phyloP scores from a whole-genome alignment of 2,329 filamentous ascomycete genomes.

The Aspergillus pseudoglaucus region DNA sequence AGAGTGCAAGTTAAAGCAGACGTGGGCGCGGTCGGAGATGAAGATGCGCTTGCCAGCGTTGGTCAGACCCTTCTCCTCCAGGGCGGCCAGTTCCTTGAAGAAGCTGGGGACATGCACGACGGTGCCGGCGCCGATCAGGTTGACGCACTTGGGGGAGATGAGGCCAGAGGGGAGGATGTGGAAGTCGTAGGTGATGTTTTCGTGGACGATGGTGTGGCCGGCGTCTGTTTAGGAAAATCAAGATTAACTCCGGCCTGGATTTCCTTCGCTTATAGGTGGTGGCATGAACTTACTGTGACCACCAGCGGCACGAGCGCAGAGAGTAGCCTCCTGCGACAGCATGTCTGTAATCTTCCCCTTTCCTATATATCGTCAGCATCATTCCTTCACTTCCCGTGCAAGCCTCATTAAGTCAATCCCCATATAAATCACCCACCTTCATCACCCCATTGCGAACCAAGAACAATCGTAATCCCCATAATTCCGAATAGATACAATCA shows the following conservation, averaged over 20 bases:
- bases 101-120: constrained; percentile 44
- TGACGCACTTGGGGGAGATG: constrained; percentile 39
- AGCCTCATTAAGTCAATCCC: background rate
- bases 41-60: constrained; percentile 38
- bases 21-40: constrained; percentile 42
- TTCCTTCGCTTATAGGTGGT: background rate
- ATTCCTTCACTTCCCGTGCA: constrained; percentile 4
- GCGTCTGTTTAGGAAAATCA: constrained; percentile 25
- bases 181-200: constrained; percentile 43
- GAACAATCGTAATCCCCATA: constrained; percentile 38
- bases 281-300: constrained; percentile 37
- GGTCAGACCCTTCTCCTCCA: constrained; percentile 39
- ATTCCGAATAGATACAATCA: constrained; percentile 5
- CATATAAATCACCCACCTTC: constrained; percentile 28
- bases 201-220: constrained; percentile 44
- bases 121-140: constrained; percentile 43
- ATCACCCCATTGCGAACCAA: constrained; percentile 45
- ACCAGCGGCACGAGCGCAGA: constrained; percentile 42
- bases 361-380: constrained; percentile 19
- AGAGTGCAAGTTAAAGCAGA: constrained; percentile 40
- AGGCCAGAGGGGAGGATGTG: constrained; percentile 44
- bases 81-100: constrained; percentile 41
- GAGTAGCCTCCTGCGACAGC: constrained; percentile 38
- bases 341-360: constrained; percentile 46
- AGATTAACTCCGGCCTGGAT: background rate